Conservation (phyloP, 2,329 filamentous ascomycete genomes). For the Verticillium zaregamsianum region DNA sequence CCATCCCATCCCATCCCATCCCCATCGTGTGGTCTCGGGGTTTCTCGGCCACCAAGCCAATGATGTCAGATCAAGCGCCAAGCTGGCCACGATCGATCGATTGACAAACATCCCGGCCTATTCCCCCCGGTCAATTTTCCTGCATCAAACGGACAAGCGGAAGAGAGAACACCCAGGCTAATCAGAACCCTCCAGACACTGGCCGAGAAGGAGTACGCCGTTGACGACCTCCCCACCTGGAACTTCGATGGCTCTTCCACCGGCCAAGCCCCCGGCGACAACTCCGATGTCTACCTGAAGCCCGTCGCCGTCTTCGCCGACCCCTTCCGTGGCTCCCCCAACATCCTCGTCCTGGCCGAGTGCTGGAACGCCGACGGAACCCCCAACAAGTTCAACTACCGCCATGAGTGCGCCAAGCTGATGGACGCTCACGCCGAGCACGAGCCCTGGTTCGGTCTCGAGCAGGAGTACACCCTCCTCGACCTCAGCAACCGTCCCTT, state of each 20-base stretch:
- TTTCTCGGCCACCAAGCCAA: no score
- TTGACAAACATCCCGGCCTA: background rate
- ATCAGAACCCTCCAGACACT: constrained; percentile 38
- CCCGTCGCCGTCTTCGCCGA: constrained; percentile 87
- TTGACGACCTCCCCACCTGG: constrained; percentile 50
- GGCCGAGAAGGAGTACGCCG: constrained; percentile 42
- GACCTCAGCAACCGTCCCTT: constrained; percentile 74
- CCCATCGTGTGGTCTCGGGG: no score
- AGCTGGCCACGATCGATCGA: background rate
- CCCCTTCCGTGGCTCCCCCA: constrained; percentile 83
- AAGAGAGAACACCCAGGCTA: background rate
- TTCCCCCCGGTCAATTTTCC: background rate
- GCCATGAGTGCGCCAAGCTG: constrained; percentile 83
- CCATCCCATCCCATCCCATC: no score
- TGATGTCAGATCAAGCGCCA: no score
- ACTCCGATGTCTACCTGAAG: constrained; percentile 96
- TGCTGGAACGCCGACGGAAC: constrained; percentile 92
- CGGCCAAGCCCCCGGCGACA: constrained; percentile 85
- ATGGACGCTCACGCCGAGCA: constrained; percentile 83
- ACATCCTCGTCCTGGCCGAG: constrained; percentile 91
- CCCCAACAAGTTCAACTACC: constrained; percentile 98
- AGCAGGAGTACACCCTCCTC: constrained; percentile 80
- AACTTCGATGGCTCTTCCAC: constrained; percentile 77
- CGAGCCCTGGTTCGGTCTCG: constrained; percentile 95
- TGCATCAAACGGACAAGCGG: background rate